Conservation (phyloP, 2,329 filamentous ascomycete species). For the Lachnum nothofagi region DNA sequence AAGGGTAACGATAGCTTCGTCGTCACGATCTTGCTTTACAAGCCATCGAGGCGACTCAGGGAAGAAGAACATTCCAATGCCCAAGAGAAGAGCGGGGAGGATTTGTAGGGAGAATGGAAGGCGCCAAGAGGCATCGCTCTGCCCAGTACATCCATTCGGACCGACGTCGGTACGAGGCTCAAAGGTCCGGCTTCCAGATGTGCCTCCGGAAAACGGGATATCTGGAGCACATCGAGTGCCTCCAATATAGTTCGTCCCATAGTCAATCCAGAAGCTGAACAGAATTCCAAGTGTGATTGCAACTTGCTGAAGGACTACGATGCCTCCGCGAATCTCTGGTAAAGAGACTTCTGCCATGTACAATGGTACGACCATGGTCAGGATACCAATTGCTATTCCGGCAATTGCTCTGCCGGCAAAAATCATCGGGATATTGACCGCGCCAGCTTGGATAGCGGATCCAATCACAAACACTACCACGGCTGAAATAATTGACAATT, state of each 20-base stretch:
- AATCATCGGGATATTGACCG: slow-evolving; percentile 37
- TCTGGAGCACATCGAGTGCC: slow-evolving; percentile 21
- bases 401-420: slow-evolving; percentile 47
- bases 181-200: slow-evolving; percentile 12
- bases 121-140: slow-evolving; percentile 48
- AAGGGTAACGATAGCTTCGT: slow-evolving; percentile 47
- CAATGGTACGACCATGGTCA: slow-evolving; percentile 43
- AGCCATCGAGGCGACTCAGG: slow-evolving; percentile 56
- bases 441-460: slow-evolving; percentile 32
- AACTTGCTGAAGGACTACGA: slow-evolving; percentile 29
- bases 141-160: slow-evolving; percentile 21
- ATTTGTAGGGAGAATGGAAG: slow-evolving; percentile 53
- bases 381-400: slow-evolving; percentile 44
- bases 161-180: slow-evolving; percentile 21
- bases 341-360: slow-evolving; percentile 35
- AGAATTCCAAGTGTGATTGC: slow-evolving; percentile 30
- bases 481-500: slow-evolving; percentile 30
- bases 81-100: slow-evolving; percentile 48
- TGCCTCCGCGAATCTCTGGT: slow-evolving; percentile 27
- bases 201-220: slow-evolving; percentile 22
- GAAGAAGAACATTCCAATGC: slow-evolving; percentile 54
- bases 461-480: slow-evolving; percentile 31
- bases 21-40: slow-evolving; percentile 49
- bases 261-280: slow-evolving; percentile 29
- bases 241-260: slow-evolving; percentile 29